Base-by-base conservation (phyloP, 75 land plant species). In the Adiantum capillusveneris region DNA sequence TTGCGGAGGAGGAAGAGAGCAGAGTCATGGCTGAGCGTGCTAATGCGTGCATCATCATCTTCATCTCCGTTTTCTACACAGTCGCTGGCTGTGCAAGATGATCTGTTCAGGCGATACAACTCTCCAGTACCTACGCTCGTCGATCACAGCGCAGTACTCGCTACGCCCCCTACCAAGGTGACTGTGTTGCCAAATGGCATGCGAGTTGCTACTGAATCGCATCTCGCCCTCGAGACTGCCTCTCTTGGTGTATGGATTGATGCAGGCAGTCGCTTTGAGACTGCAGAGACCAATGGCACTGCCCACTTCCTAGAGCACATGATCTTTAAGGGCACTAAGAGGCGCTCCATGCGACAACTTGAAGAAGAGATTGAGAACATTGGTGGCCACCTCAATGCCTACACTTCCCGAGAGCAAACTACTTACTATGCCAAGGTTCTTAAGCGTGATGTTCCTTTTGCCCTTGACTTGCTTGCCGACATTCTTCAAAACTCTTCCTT, bases 311-410 rank as follows among this genome's bases (percentile, higher is more conserved):
- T 93, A 27, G 98, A 93, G 80, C 98, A 88, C 45, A 93, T 93
- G 98, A 88, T 88, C 51, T 93, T 93, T 63, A 90, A 90, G 73
- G 97, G 97, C 21, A 92, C 97, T 5, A 72, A 66, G 67, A 71
- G 46, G 71, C 51, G 97, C 63, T 44, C 78, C 1, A 72, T 78
- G 45, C 60, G 71, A 58, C 62, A 65, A 53, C 66, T 92, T 54
- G 97, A 92, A 78, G 97, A 88, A 75, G 94, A 85, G 82, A 82
- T 92, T 63, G 97, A 92, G 94, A 92, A 92, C 68, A 84, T 92
- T 83, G 97, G 97, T 0, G 97, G 84, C 2, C 97, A 92, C 60
- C 68, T 92, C 53, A 92, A 92, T 71, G 97, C 97, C 0, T 92
- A 88, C 51, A 92, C 97, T 0, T 77, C 85, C 11, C 70, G 97